Evolutionary conservation across 228 moss, liverwort and hornwort genomes (phyloP).

Genomic region (Sphagnum fallax): DNA sequence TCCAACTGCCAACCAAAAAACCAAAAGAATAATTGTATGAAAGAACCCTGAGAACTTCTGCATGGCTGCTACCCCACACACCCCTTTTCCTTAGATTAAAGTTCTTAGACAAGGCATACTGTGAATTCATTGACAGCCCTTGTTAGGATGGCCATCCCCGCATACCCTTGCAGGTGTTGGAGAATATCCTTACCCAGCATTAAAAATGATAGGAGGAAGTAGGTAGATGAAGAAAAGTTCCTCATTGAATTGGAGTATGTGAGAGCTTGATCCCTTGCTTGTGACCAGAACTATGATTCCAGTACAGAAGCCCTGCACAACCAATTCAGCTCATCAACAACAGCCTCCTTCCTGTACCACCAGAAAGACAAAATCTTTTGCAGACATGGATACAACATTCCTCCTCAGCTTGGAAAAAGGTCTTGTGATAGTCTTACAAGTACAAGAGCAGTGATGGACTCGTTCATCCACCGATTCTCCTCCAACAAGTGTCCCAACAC

Average conservation of each 20-base stretch:
- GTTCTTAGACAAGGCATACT: neutral
- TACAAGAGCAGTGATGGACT: slow-evolving; percentile 32
- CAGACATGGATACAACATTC: neutral
- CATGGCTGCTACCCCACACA: neutral
- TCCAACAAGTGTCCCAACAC: slow-evolving; percentile 37
- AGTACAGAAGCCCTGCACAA: slow-evolving; percentile 48
- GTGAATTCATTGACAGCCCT: neutral
- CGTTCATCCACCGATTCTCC: slow-evolving; percentile 29
- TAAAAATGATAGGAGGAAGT: slow-evolving; percentile 86
- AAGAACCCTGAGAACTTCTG: neutral
- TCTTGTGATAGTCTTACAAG: slow-evolving; percentile 16
- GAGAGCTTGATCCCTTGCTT: slow-evolving; percentile 66
- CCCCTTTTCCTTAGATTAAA: neutral
- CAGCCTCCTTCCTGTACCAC: neutral
- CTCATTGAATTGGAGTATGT: slow-evolving; percentile 63
- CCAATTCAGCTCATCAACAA: neutral
- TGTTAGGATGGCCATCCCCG: neutral
- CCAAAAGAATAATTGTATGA: neutral
- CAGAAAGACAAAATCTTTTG: neutral
- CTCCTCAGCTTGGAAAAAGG: neutral
- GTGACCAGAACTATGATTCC: slow-evolving; percentile 59
- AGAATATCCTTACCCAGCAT: slow-evolving; percentile 37
- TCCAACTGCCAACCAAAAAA: neutral
- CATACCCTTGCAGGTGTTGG: slow-evolving; percentile 78
- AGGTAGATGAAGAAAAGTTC: slow-evolving; percentile 82